Base-by-base conservation (phyloP, 2,329 filamentous ascomycete genomes). In the Clonostachys sp. region DNA sequence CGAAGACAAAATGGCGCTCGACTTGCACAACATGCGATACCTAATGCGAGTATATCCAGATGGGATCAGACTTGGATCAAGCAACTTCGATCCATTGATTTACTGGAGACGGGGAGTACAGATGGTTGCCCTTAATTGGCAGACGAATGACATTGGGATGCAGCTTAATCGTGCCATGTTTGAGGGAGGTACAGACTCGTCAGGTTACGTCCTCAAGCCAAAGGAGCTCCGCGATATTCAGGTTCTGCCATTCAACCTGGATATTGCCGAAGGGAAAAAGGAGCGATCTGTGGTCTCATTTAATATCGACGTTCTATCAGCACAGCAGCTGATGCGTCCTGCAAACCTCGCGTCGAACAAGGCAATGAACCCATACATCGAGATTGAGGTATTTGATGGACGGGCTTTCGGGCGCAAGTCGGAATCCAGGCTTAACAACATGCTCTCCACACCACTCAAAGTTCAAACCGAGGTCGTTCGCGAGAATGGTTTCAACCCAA, bases 141-240 rank as follows among this genome's bases (percentile, higher is more conserved):
- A 99, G 68, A 97, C 91, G 0, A 96, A 95, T 60, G 94, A 97
- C 61, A 77, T 95, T 16, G 90, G 91, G 42, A 94, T 96, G 81
- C 92, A 97, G 62, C 79, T 97, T 65, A 97, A 97, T 63, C 88
- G 94, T 56, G 94, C 94, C 60, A 97, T 99, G 94, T 99, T 96
- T 62, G 87, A 91, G 42, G 89, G 89, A 49, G 89, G 90, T 41
- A 85, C 80, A 12, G 94, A 96, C 67, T 82, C 84, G 48, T 89
- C 88, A 4, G 94, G 94, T 41, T 99, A 97, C 59, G 91, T 97
- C 13, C 79, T 96, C 46, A 99, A 99, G 71, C 92, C 94, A 17
- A 80, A 84, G 35, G 89, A 91, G 61, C 82, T 96, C 51, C 87
- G 92, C 51, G 83, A 84, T 61, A 84, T 86, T 52, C 77, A 83